Evolutionary conservation across 805 yeast genomes (phyloP).

Genomic region (Candida maesae): DNA sequence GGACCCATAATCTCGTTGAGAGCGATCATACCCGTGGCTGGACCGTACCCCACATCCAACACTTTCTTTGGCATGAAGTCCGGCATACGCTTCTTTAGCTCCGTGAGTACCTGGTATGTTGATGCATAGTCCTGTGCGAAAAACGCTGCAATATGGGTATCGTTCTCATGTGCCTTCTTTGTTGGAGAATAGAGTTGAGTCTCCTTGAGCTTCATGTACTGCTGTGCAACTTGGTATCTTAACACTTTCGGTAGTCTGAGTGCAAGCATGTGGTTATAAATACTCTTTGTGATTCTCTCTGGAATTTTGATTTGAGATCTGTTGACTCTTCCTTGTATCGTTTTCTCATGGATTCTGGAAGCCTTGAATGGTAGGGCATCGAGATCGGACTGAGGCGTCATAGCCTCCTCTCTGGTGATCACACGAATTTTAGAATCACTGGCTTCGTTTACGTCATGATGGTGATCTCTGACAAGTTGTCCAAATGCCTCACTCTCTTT

Average conservation of each 20-base stretch:
- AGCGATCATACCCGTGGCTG: conserved; percentile 88
- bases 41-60: conserved; percentile 84
- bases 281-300: conserved; percentile 47
- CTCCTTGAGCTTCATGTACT: conserved; percentile 48
- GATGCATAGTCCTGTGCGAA: conserved; percentile 82
- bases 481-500: conserved; percentile 40
- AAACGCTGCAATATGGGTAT: conserved; percentile 74
- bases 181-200: conserved; percentile 52
- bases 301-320: conserved; percentile 56
- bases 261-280: conserved; percentile 60
- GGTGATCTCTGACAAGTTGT: conserved; percentile 36
- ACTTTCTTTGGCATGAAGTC: conserved; percentile 62
- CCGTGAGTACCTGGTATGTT: conserved; percentile 58
- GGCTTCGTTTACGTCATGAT: conserved; percentile 32
- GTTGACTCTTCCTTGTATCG: conserved; percentile 51
- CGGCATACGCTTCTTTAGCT: conserved; percentile 56
- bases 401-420: conserved; percentile 32
- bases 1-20: conserved; percentile 77
- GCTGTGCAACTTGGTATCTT: conserved; percentile 55
- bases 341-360: conserved; percentile 49
- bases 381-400: conserved; percentile 1
- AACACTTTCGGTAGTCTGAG: conserved; percentile 60
- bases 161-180: conserved; percentile 50
- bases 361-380: neutral
- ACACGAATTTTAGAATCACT: conserved; percentile 31